Conservation (phyloP, 306 rosid genomes). For the Trifolium pratense region DNA sequence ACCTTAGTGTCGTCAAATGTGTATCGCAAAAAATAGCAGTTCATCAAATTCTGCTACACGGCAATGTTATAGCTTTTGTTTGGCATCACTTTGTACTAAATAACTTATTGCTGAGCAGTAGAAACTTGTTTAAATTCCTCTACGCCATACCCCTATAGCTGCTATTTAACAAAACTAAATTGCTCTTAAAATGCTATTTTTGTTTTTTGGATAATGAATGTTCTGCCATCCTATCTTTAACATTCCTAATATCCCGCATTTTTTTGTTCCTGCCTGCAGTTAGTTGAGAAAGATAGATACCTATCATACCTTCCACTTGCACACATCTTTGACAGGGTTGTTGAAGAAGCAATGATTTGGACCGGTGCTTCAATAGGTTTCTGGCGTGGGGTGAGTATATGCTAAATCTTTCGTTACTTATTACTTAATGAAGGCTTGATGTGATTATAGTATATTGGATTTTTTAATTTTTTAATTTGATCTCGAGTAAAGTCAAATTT, state of each 20-base stretch:
- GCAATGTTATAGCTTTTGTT: not conserved
- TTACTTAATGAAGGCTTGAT: slow-evolving; percentile 29
- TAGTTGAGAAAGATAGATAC: slow-evolving; percentile 67
- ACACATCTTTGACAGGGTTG: slow-evolving; percentile 84
- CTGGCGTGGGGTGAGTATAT: slow-evolving; percentile 89
- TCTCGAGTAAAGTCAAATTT: slow-evolving; percentile 16
- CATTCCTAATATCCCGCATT: slow-evolving; percentile 1
- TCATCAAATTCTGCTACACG: not conserved
- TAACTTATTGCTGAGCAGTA: not conserved
- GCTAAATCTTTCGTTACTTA: slow-evolving; percentile 22
- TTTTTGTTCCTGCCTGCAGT: slow-evolving; percentile 46
- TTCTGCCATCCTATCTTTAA: slow-evolving; percentile 29
- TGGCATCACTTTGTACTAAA: not conserved
- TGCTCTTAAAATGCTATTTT: slow-evolving; percentile 5
- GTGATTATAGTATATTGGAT: slow-evolving; percentile 31
- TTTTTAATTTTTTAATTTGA: slow-evolving; percentile 8
- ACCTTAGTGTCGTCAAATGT: not conserved
- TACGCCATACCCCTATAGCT: not conserved
- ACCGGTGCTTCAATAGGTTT: slow-evolving; percentile 85
- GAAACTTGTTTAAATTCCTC: not conserved
- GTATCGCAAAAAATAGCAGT: not conserved
- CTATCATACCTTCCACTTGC: slow-evolving; percentile 96
- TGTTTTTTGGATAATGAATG: slow-evolving; percentile 34
- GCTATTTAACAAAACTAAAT: not conserved
- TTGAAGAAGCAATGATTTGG: slow-evolving; percentile 83